Percentiles rank a stretch among this genome's conserved stretches.
Evolutionary conservation across 176 grass and related monocot species (phyloP).

Genomic region (Phragmites australis): DNA sequence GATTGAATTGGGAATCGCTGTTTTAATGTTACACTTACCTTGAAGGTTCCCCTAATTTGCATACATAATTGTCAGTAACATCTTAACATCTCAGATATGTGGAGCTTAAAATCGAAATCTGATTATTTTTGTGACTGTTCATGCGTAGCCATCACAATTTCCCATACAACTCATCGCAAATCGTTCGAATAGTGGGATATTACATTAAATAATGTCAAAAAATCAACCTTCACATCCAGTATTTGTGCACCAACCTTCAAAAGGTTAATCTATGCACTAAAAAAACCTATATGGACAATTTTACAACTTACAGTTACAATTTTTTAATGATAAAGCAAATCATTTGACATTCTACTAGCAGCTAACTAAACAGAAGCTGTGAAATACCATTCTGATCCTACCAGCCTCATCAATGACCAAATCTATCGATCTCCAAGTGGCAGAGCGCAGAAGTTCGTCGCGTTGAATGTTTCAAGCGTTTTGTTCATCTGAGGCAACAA

Average conservation of each 20-base stretch:
- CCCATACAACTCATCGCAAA: neutral
- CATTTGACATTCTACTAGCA: constrained; percentile 1
- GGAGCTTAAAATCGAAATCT: neutral
- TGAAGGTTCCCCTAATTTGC: too few species aligned
- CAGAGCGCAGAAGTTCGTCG: neutral
- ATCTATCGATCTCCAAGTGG: neutral
- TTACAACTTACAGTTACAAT: constrained; percentile 43
- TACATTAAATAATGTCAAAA: neutral
- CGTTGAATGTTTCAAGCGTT: constrained; percentile 3
- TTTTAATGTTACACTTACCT: too few species aligned
- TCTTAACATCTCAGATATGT: neutral
- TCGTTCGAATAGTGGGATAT: neutral
- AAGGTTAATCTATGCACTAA: neutral
- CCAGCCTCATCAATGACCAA: constrained; percentile 13
- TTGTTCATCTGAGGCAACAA: constrained; percentile 44
- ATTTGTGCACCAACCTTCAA: neutral
- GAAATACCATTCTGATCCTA: constrained; percentile 26
- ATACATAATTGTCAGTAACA: too few species aligned
- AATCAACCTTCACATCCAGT: neutral
- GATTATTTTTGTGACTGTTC: neutral
- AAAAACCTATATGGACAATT: constrained; percentile 38
- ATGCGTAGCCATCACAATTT: neutral
- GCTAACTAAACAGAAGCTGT: constrained; percentile 14
- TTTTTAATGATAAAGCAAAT: neutral
- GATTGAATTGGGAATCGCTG: too few species aligned